These are phyloP conservation scores for Delitschia confertaspora DNA, from an alignment of 495 filamentous ascomycete genomes.

Conservation along the genomic window DNA sequence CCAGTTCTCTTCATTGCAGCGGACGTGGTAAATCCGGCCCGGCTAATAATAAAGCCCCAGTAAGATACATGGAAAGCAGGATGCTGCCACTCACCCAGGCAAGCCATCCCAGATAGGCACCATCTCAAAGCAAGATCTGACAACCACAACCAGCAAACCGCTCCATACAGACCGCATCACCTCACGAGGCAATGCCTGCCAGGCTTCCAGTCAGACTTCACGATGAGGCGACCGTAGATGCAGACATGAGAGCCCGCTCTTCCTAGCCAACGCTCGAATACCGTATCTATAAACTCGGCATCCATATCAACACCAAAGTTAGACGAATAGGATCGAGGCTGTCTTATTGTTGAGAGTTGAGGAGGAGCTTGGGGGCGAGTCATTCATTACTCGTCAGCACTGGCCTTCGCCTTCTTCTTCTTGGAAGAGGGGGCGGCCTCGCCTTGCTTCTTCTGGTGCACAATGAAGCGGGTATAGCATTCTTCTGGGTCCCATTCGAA, in stretches of 20 bases:
- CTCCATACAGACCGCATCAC: too few relatives aligned
- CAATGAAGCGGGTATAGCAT: slow-evolving; percentile 61
- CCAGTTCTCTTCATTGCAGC: slow-evolving; percentile 11
- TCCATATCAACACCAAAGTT: slow-evolving; percentile 13
- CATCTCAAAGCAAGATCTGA: background rate
- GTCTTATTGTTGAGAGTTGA: slow-evolving; percentile 15
- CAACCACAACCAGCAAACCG: slow-evolving; percentile 10
- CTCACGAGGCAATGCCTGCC: slow-evolving; percentile 4
- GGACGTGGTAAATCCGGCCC: slow-evolving; percentile 12
- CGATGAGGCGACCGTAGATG: too few relatives aligned
- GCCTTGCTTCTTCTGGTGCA: slow-evolving; percentile 71
- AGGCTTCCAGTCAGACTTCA: slow-evolving; percentile 1
- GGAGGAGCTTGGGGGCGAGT: slow-evolving; percentile 24
- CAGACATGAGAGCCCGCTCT: too few relatives aligned
- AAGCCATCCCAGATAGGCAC: slow-evolving; percentile 2
- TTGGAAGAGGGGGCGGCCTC: slow-evolving; percentile 41
- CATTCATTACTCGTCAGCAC: slow-evolving; percentile 27
- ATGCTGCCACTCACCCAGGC: slow-evolving; percentile 12
- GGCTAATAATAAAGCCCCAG: slow-evolving; percentile 15
- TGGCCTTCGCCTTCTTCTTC: slow-evolving; percentile 58
- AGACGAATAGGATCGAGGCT: slow-evolving; percentile 7
- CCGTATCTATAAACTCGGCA: slow-evolving; percentile 16
- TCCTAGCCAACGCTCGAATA: slow-evolving; percentile 11
- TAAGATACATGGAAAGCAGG: slow-evolving; percentile 10
- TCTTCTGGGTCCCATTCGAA: slow-evolving; percentile 95